Percentiles rank a stretch among this genome's conserved stretches.
Evolutionary conservation across 148 eudicot genomes (phyloP).

Genomic region (Oxyria digyna): DNA sequence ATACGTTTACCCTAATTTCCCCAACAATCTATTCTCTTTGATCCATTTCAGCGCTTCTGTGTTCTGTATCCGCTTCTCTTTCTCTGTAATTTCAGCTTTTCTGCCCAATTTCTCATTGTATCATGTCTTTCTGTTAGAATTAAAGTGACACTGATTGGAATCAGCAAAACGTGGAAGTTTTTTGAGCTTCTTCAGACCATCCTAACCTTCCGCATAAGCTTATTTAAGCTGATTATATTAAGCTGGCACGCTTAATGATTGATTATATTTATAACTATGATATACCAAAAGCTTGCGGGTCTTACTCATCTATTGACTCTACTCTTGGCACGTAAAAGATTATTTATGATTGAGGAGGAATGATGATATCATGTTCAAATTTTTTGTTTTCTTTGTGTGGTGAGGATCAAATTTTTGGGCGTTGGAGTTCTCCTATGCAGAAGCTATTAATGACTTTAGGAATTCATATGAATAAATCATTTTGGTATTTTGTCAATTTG

Average conservation of each 20-base stretch:
- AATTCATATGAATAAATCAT: neutral
- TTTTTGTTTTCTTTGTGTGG: neutral
- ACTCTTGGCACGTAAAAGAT: neutral
- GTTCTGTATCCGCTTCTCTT: neutral
- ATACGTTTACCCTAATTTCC: neutral
- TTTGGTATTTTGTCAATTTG: neutral
- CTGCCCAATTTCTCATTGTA: neutral
- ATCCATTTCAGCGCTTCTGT: neutral
- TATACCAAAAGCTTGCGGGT: neutral
- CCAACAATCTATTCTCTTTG: neutral
- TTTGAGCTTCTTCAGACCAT: neutral
- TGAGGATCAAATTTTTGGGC: neutral
- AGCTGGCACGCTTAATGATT: neutral
- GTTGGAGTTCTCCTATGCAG: neutral
- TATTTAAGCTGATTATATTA: neutral
- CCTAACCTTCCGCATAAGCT: neutral
- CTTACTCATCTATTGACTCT: neutral
- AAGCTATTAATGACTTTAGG: neutral
- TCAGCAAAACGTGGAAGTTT: neutral
- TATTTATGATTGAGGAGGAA: no score
- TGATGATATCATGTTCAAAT: neutral
- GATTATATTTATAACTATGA: neutral
- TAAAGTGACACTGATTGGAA: no score
- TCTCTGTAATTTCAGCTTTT: neutral
- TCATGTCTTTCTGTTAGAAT: no score